Conservation (phyloP, 2,329 filamentous ascomycete species). For the Neofusicoccum umdonicola region DNA sequence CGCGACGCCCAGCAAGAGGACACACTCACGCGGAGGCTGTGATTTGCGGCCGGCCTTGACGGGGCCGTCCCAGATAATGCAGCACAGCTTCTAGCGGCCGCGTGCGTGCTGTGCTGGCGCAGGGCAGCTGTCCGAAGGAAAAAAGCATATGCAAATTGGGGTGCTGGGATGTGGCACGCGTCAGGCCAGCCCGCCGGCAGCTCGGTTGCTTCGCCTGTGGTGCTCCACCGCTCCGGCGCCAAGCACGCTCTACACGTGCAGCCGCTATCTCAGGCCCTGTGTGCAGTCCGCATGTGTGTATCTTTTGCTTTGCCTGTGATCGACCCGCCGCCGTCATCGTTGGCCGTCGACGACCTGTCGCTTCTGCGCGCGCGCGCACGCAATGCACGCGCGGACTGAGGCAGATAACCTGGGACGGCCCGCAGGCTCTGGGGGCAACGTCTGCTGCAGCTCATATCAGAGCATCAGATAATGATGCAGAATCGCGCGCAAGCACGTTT, state of each 20-base stretch:
- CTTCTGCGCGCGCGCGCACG: not conserved
- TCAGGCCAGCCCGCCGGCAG: not conserved
- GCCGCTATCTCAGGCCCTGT: not conserved
- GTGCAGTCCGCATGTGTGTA: not conserved
- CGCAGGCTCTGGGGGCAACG: not conserved
- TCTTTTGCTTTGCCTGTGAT: not conserved
- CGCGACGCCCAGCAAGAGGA: not conserved
- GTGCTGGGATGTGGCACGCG: not conserved
- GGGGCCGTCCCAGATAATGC: not conserved
- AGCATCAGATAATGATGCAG: not conserved
- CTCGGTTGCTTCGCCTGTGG: not conserved
- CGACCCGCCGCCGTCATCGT: not conserved
- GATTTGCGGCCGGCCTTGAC: not conserved
- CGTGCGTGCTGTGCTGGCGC: not conserved
- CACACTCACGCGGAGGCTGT: not conserved
- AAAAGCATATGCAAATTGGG: constrained; percentile 1
- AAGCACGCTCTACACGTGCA: not conserved
- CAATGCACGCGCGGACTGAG: not conserved
- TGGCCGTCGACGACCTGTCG: not conserved
- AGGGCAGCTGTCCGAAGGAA: not conserved
- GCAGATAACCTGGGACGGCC: not conserved
- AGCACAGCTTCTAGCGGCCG: not conserved
- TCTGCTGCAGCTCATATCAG: not conserved
- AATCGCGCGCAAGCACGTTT: not conserved
- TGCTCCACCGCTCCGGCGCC: not conserved